A percentile compares a stretch with the other conserved stretches of the same genome.
Evolutionary conservation across 768 basidiomycete genomes (phyloP).

Genomic region (Guyanaporus albipodus): DNA sequence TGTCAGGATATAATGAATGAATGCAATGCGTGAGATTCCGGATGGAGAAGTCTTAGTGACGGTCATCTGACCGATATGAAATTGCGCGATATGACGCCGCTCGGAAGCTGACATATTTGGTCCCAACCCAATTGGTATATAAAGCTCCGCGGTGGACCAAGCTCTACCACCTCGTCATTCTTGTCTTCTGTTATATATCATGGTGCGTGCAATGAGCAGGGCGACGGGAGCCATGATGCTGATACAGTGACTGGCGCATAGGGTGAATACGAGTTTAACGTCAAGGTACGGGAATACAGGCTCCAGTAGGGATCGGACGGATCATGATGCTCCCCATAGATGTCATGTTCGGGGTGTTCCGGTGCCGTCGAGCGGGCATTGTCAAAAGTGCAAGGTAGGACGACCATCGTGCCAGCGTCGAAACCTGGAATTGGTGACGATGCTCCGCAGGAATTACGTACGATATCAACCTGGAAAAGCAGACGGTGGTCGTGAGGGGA

Average conservation of each 20-base stretch:
- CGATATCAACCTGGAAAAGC: constrained; percentile 60
- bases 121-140: too few relatives aligned
- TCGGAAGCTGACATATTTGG: constrained; percentile 2
- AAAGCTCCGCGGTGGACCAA: too few relatives aligned
- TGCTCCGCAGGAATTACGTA: constrained; percentile 34
- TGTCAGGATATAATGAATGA: neutral
- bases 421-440: constrained; percentile 1
- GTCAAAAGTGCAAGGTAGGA: constrained; percentile 49
- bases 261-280: constrained; percentile 67
- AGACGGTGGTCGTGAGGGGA: constrained; percentile 69
- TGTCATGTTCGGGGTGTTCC: constrained; percentile 86
- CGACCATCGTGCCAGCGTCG: neutral
- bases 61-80: too few relatives aligned
- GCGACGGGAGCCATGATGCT: neutral
- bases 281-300: constrained; percentile 54
- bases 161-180: too few relatives aligned
- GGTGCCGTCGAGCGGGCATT: constrained; percentile 76
- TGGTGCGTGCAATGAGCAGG: constrained; percentile 13
- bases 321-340: constrained; percentile 46
- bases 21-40: constrained; percentile 8
- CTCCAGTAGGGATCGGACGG: neutral
- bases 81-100: neutral
- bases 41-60: too few relatives aligned
- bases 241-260: constrained; percentile 4
- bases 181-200: too few relatives aligned